Conservation (phyloP, 2,329 filamentous ascomycete species). For the Uncinocarpus reesii region DNA sequence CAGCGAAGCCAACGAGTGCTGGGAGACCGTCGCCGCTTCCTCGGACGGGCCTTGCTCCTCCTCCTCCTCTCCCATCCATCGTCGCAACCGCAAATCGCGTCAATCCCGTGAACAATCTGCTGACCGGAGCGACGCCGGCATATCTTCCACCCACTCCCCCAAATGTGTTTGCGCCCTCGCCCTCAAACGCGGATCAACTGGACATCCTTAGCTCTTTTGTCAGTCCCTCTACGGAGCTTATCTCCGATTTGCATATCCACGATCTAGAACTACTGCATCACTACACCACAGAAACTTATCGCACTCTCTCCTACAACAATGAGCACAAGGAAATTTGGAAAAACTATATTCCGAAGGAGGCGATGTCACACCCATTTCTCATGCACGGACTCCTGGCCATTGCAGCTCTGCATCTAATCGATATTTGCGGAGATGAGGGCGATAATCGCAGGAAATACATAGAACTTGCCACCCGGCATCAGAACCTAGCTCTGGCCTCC, state of each 20-base stretch:
- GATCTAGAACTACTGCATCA: conserved; percentile 38
- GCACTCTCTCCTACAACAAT: conserved; percentile 19
- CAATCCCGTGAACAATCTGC: conserved; percentile 1
- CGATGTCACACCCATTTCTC: conserved; percentile 21
- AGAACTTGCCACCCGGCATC: conserved; percentile 24
- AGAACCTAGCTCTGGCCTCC: conserved; percentile 20
- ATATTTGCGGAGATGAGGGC: conserved; percentile 20
- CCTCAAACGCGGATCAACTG: conserved; percentile 16
- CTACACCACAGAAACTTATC: conserved; percentile 30
- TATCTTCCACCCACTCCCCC: conserved; percentile 11
- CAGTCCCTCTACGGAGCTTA: conserved; percentile 15
- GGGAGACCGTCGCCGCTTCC: not conserved
- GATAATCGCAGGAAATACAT: conserved; percentile 20
- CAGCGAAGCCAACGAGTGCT: conserved; percentile 2
- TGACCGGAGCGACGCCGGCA: conserved; percentile 2
- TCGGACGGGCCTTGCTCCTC: conserved; percentile 34
- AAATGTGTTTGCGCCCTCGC: conserved; percentile 2
- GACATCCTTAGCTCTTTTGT: conserved; percentile 17
- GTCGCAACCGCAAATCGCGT: conserved; percentile 45
- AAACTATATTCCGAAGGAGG: conserved; percentile 20
- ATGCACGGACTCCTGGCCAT: conserved; percentile 24
- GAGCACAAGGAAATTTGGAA: conserved; percentile 21
- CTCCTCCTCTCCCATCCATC: conserved; percentile 57
- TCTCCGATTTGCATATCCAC: conserved; percentile 23
- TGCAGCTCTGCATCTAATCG: conserved; percentile 21